Percentiles rank a stretch among this genome's conserved stretches.
Evolutionary conservation across 73 alveolate species (phyloP).

Genomic region (Stentor roeselii): DNA sequence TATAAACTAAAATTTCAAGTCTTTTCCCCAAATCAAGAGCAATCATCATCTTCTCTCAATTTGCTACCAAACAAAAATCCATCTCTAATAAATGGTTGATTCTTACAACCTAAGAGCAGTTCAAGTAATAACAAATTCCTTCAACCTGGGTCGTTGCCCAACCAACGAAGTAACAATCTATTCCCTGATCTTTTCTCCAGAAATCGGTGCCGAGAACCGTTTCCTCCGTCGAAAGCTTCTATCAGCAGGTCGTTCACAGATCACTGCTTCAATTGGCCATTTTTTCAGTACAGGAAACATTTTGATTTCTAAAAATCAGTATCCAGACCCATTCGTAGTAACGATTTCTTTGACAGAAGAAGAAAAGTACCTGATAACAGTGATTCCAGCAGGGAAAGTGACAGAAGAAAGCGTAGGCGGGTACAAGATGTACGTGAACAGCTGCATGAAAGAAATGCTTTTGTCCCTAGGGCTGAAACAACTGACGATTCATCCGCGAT

Average conservation of each 20-base stretch:
- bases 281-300: not conserved
- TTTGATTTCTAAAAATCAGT: not conserved
- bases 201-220: not conserved
- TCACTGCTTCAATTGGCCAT: not conserved
- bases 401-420: not conserved
- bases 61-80: no score
- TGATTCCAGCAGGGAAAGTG: constrained; percentile 8
- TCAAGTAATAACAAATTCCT: not conserved
- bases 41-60: no score
- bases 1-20: no score
- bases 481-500: not conserved
- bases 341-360: not conserved
- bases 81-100: no score
- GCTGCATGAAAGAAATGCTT: not conserved
- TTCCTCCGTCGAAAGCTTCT: not conserved
- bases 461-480: not conserved
- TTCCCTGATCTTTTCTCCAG: not conserved
- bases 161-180: not conserved
- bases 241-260: not conserved
- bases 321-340: not conserved
- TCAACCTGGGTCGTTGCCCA: not conserved
- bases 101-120: not conserved
- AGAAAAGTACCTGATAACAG: not conserved
- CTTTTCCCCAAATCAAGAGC: no score
- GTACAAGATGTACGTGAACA: constrained; percentile 2